phyloP scores from a whole-genome alignment of 148 eudicot genomes.

The Cornus florida region DNA sequence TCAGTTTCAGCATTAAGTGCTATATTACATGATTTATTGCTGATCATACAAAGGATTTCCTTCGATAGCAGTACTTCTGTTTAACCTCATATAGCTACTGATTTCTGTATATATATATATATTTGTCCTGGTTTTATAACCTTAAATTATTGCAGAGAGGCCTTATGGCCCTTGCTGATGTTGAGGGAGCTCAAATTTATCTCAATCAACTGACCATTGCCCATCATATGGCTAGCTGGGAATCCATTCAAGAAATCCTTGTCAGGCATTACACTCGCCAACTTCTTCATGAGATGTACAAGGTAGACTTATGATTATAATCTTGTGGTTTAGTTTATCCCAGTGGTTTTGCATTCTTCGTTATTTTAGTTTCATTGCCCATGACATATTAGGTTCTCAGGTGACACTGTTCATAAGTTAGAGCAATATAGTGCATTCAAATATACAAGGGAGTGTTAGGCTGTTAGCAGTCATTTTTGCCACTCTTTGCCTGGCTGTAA shows the following conservation, averaged over 20 bases:
- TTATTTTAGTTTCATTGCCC: background rate
- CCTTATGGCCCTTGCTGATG: constrained; percentile 92
- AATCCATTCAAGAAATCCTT: constrained; percentile 79
- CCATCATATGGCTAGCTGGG: constrained; percentile 97
- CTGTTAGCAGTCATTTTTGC: background rate
- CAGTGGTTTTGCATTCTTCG: background rate
- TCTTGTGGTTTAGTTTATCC: background rate
- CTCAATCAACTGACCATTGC: constrained; percentile 62
- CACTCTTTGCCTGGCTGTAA: background rate
- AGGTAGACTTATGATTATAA: constrained; percentile 40
- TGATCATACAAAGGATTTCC: too few relatives aligned
- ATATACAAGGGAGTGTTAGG: background rate
- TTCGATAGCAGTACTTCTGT: background rate
- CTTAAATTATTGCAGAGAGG: constrained; percentile 59
- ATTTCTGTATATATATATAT: background rate
- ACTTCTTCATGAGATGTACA: constrained; percentile 93
- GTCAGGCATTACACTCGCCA: constrained; percentile 80
- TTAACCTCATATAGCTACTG: background rate
- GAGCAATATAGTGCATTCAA: background rate
- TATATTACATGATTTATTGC: background rate
- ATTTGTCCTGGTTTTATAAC: constrained; percentile 1
- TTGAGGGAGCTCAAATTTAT: constrained; percentile 88
- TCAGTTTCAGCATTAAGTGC: background rate
- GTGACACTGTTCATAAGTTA: background rate
- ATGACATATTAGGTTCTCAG: background rate